These are phyloP conservation scores for Cercospora sojina DNA, from an alignment of 2,329 filamentous ascomycete species.

Conservation along the genomic window DNA sequence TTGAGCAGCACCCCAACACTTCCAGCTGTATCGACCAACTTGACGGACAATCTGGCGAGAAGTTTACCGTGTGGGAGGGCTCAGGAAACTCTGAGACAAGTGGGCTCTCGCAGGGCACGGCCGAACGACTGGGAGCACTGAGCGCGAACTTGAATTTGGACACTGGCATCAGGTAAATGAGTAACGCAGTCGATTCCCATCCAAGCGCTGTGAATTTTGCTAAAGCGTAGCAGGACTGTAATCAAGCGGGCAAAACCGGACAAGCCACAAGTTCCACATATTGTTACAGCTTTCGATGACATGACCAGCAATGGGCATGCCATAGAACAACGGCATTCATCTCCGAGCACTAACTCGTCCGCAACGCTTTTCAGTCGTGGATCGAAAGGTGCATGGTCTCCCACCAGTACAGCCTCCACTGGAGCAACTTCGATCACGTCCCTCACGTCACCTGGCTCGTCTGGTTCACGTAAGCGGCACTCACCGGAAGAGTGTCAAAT, in stretches of 20 bases:
- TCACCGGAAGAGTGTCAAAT: slow-evolving; percentile 33
- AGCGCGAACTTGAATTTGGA: slow-evolving; percentile 28
- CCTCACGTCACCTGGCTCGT: slow-evolving; percentile 30
- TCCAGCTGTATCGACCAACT: slow-evolving; percentile 20
- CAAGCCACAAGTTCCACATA: slow-evolving; percentile 30
- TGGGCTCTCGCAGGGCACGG: slow-evolving; percentile 4
- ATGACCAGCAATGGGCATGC: slow-evolving; percentile 7
- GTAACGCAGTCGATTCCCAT: background rate
- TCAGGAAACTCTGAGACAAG: background rate
- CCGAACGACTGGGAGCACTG: slow-evolving; percentile 23
- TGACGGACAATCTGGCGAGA: slow-evolving; percentile 23
- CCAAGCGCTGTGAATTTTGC: background rate
- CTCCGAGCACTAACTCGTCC: slow-evolving; percentile 25
- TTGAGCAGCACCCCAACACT: slow-evolving; percentile 13
- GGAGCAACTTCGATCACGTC: slow-evolving; percentile 35
- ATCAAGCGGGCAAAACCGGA: slow-evolving; percentile 29
- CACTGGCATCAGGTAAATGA: slow-evolving; percentile 9
- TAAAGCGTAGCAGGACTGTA: slow-evolving; percentile 26
- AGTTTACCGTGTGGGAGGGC: background rate
- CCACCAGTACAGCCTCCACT: slow-evolving; percentile 36
- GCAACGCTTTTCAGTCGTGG: slow-evolving; percentile 15
- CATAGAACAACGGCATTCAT: slow-evolving; percentile 20
- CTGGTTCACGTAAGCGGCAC: slow-evolving; percentile 29
- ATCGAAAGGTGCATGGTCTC: slow-evolving; percentile 30
- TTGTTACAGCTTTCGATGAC: slow-evolving; percentile 27